Conservation (phyloP, 2,329 filamentous ascomycete species). For the Aureobasidium sp. region DNA sequence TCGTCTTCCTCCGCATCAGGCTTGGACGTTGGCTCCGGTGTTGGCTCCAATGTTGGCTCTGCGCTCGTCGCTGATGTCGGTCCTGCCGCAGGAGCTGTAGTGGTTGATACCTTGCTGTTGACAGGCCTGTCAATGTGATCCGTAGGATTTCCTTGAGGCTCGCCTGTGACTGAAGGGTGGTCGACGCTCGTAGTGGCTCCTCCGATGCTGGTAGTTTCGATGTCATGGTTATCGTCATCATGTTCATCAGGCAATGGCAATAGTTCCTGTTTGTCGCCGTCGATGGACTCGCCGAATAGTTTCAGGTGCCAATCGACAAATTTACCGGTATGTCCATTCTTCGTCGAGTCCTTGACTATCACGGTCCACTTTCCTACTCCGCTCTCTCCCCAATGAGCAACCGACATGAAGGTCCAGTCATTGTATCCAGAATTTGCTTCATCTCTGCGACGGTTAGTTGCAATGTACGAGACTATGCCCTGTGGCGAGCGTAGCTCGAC, state of each 20-base stretch:
- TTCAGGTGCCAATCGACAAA: slow-evolving; percentile 92
- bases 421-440: slow-evolving; percentile 62
- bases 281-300: slow-evolving; percentile 84
- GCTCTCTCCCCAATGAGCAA: slow-evolving; percentile 90
- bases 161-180: slow-evolving; percentile 41
- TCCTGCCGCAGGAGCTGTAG: slow-evolving; percentile 21
- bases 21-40: slow-evolving; percentile 17
- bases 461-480: slow-evolving; percentile 75
- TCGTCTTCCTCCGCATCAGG: slow-evolving; percentile 22
- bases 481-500: slow-evolving; percentile 83
- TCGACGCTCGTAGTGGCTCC: slow-evolving; percentile 54
- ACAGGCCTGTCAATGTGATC: slow-evolving; percentile 48
- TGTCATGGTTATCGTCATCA: slow-evolving; percentile 76
- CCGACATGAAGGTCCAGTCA: slow-evolving; percentile 99
- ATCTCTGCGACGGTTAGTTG: slow-evolving; percentile 67
- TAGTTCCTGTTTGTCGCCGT: slow-evolving; percentile 62
- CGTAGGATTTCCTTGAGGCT: slow-evolving; percentile 36
- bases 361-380: slow-evolving; percentile 88
- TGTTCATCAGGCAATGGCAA: slow-evolving; percentile 76
- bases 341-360: slow-evolving; percentile 73
- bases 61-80: slow-evolving; percentile 7
- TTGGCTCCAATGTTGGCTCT: slow-evolving; percentile 18
- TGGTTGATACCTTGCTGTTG: slow-evolving; percentile 44
- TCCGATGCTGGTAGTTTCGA: slow-evolving; percentile 47
- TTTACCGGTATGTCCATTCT: slow-evolving; percentile 68